These are phyloP conservation scores for Persicaria tinctoria DNA, from an alignment of 148 eudicot genomes.

Conservation along the genomic window DNA sequence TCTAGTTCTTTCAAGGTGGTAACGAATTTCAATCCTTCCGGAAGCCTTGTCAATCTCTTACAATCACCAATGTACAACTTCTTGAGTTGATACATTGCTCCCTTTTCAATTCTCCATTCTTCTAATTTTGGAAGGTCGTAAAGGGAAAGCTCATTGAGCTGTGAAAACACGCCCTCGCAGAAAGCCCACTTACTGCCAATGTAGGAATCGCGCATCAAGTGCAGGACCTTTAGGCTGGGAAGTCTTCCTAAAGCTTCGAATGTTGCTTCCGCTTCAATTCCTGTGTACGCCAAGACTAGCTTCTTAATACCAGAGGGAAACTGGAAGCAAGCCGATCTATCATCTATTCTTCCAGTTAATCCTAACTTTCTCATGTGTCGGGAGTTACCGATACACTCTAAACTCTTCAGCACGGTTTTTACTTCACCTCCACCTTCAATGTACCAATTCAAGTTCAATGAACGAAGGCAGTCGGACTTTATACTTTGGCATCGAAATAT, in stretches of 20 bases:
- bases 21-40: conserved; percentile 19
- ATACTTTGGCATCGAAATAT: conserved; percentile 14
- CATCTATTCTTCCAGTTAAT: conserved; percentile 17
- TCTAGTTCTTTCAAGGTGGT: conserved; percentile 15
- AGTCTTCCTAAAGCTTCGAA: conserved; percentile 21
- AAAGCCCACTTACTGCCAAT: conserved; percentile 21
- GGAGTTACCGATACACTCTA: background rate
- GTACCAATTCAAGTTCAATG: conserved; percentile 24
- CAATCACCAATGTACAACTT: conserved; percentile 19
- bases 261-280: conserved; percentile 1
- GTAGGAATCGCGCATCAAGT: conserved; percentile 23
- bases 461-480: background rate
- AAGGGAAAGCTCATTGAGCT: conserved; percentile 21
- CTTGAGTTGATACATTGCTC: conserved; percentile 17
- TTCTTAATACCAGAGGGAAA: conserved; percentile 20
- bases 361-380: conserved; percentile 13
- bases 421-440: background rate
- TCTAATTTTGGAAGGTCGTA: conserved; percentile 13
- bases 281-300: conserved; percentile 19
- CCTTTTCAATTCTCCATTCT: conserved; percentile 16
- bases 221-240: conserved; percentile 12
- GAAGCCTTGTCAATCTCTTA: conserved; percentile 1
- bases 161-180: conserved; percentile 7
- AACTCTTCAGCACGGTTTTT: background rate
- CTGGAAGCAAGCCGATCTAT: background rate